Evolutionary conservation across 768 basidiomycete genomes (phyloP), one percentile per base, ranked within the genome.

Genomic region (Antrodiella citrinella): DNA sequence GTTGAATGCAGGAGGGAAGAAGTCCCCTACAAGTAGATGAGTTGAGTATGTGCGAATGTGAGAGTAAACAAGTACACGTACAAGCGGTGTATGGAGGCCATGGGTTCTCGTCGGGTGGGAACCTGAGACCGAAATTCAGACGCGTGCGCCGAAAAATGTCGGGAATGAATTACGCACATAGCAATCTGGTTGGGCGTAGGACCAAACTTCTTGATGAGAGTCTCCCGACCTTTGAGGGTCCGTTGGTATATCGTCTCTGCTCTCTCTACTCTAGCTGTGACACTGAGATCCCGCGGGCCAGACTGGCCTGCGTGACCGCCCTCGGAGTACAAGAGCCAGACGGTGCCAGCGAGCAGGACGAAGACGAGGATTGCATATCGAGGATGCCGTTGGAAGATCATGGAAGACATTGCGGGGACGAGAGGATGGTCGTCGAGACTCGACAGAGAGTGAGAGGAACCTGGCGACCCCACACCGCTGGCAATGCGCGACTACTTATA

Each of bases 241-340:
- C 48, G 26, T 25, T 30, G 24, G 52, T 58, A 58, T 13, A 23
- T 39, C 2, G 30, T 20, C 46, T 58, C 57, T 19, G 57, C 51
- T 35, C 50, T 48, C 3, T 38, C 22, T 9, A 57, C 41, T 15
- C 49, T 48, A 13, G 53, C 46, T 24, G 50, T 48, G 24, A 53
- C 41, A 2, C 47, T 21, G n/a, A 49, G 18, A 15, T 20, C 30
- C 13, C 46, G 49, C 10, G 26, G 26, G 69, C 74, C 69, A 41
- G 48, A 51, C 19, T 51, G 30, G 13, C 47, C 19, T 9, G 24
- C 24, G 24, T 40, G 43, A 12, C 12, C 4, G 22, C 40, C 21
- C 22, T 19, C 18, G 18, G 44, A 39, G 3, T 53, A 15, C 30
- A 56, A 49, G 9, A 56, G 48, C 22, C 49, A 25, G 18, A 49